phyloP scores from a whole-genome alignment of 495 filamentous ascomycete genomes.

The Clohesyomyces aquaticus region DNA sequence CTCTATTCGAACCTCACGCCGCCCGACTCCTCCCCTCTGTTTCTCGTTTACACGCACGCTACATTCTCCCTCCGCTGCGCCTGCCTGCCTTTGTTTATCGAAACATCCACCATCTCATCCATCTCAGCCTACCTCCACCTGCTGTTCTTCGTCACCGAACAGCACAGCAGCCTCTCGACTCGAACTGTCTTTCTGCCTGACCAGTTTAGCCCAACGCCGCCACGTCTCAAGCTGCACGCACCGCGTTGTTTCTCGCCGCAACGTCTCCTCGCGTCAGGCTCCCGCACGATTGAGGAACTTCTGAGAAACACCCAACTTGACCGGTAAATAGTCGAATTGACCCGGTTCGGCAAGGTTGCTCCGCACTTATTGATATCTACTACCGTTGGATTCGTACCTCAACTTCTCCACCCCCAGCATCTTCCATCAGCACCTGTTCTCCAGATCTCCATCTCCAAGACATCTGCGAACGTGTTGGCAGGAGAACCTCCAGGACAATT shows the following conservation, averaged over 20 bases:
- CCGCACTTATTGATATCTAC: slow-evolving; percentile 32
- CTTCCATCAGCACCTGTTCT: slow-evolving; percentile 2
- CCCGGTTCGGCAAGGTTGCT: slow-evolving; percentile 25
- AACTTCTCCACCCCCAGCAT: slow-evolving; percentile 25
- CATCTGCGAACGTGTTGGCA: not conserved
- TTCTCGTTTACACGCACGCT: slow-evolving; percentile 22
- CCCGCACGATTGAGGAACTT: slow-evolving; percentile 11
- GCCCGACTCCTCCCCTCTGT: slow-evolving; percentile 23
- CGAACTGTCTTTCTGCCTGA: slow-evolving; percentile 35
- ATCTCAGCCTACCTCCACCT: slow-evolving; percentile 21
- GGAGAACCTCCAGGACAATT: slow-evolving; percentile 11
- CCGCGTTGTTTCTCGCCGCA: slow-evolving; percentile 14
- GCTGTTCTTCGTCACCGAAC: slow-evolving; percentile 22
- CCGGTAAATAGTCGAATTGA: slow-evolving; percentile 29
- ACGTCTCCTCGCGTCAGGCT: slow-evolving; percentile 25
- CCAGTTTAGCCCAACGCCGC: slow-evolving; percentile 34
- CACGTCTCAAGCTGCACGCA: slow-evolving; percentile 22
- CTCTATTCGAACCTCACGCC: slow-evolving; percentile 19
- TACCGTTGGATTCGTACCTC: not conserved
- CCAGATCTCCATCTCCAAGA: slow-evolving; percentile 1
- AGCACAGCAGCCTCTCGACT: slow-evolving; percentile 20
- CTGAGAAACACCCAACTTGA: slow-evolving; percentile 23
- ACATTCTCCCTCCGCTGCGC: slow-evolving; percentile 20
- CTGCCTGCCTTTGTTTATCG: slow-evolving; percentile 31
- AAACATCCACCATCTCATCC: slow-evolving; percentile 27